Percentiles rank a stretch among this genome's conserved stretches.
Evolutionary conservation across 306 rosid genomes (phyloP).

Genomic region (Abrus pulchellus): DNA sequence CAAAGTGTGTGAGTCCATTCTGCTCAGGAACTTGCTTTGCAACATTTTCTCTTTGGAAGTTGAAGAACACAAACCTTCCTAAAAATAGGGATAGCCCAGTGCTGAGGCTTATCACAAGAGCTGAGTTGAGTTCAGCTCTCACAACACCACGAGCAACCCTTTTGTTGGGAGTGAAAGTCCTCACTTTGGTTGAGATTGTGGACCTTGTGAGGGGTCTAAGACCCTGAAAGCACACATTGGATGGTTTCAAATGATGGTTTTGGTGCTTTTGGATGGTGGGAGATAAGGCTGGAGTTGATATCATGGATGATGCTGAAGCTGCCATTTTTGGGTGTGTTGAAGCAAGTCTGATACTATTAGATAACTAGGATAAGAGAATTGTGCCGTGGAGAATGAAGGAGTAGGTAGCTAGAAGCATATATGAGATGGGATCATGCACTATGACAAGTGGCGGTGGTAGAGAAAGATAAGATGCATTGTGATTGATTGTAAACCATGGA

Average conservation of each 20-base stretch:
- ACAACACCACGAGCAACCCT: slow-evolving; percentile 43
- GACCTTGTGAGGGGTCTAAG: slow-evolving; percentile 61
- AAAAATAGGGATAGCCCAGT: slow-evolving; percentile 88
- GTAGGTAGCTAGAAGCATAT: background rate
- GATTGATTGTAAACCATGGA: slow-evolving; percentile 50
- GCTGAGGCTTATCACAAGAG: slow-evolving; percentile 96
- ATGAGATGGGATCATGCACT: slow-evolving; percentile 39
- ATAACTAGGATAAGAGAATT: background rate
- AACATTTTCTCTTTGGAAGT: slow-evolving; percentile 96
- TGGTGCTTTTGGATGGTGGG: slow-evolving; percentile 50
- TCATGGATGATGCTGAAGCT: slow-evolving; percentile 63
- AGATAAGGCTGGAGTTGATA: slow-evolving; percentile 59
- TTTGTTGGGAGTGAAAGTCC: slow-evolving; percentile 28
- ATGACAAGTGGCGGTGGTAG: slow-evolving; percentile 42
- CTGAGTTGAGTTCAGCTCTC: slow-evolving; percentile 75
- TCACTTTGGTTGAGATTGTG: slow-evolving; percentile 26
- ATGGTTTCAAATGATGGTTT: slow-evolving; percentile 50
- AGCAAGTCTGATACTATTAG: background rate
- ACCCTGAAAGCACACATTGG: slow-evolving; percentile 76
- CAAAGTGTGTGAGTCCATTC: slow-evolving; percentile 88
- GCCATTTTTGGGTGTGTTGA: slow-evolving; percentile 52
- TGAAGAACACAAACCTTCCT: slow-evolving; percentile 98
- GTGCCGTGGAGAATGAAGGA: slow-evolving; percentile 22
- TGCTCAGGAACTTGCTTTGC: slow-evolving; percentile 99
- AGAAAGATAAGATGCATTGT: slow-evolving; percentile 43